Percentiles rank a stretch among this genome's conserved stretches.
phyloP scores from a whole-genome alignment of 768 basidiomycete species.

The Wakefieldia striispora region DNA sequence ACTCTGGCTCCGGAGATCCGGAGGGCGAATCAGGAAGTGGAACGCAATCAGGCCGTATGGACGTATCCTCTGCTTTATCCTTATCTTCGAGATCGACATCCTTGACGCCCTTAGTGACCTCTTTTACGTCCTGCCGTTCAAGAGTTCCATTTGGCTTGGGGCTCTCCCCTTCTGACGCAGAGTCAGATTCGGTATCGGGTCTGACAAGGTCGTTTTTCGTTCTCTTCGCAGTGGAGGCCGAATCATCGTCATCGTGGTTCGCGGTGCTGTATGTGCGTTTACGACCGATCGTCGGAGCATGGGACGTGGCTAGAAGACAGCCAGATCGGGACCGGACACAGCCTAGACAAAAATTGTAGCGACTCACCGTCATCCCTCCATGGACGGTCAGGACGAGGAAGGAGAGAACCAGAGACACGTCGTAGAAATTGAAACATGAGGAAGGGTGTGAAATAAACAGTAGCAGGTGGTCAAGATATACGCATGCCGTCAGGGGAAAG shows the following conservation, averaged over 20 bases:
- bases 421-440: constrained; percentile 67
- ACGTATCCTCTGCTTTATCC: constrained; percentile 9
- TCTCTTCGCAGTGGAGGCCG: constrained; percentile 31
- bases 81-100: constrained; percentile 60
- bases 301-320: constrained; percentile 58
- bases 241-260: constrained; percentile 38
- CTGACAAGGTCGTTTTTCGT: constrained; percentile 24
- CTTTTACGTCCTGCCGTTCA: constrained; percentile 55
- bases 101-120: constrained; percentile 68
- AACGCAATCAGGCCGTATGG: constrained; percentile 30
- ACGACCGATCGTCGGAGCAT: constrained; percentile 63
- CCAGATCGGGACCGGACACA: constrained; percentile 6
- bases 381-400: constrained; percentile 69
- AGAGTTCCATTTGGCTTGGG: constrained; percentile 12
- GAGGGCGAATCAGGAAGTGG: constrained; percentile 40
- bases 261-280: constrained; percentile 63
- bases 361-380: constrained; percentile 75
- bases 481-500: too few relatives aligned
- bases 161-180: constrained; percentile 18
- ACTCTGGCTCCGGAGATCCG: constrained; percentile 19
- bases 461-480: background rate
- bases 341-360: too few relatives aligned
- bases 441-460: background rate
- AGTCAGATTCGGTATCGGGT: constrained; percentile 27
- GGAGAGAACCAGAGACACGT: constrained; percentile 66